phyloP scores from a whole-genome alignment of 495 filamentous ascomycete species.

The Hypoxylon crocopeplum region DNA sequence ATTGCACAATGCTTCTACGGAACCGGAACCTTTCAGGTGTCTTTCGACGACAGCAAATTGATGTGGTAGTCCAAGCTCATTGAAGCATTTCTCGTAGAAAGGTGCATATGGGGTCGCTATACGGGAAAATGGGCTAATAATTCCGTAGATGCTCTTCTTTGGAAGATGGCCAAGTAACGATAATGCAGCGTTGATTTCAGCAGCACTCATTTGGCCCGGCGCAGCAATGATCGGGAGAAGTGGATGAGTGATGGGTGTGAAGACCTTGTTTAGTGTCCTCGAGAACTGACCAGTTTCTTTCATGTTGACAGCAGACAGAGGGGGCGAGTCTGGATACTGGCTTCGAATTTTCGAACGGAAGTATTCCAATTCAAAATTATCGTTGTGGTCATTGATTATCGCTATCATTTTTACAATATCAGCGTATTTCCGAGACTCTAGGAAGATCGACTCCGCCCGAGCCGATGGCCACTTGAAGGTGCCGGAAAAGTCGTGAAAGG shows the following conservation, averaged over 20 bases:
- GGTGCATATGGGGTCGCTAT: conserved; percentile 75
- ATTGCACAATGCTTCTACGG: conserved; percentile 66
- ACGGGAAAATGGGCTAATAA: conserved; percentile 66
- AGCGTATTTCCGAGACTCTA: conserved; percentile 72
- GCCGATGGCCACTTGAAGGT: conserved; percentile 80
- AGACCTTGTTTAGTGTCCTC: conserved; percentile 79
- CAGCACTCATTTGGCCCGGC: conserved; percentile 81
- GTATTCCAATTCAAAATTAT: conserved; percentile 87
- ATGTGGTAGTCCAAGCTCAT: conserved; percentile 84
- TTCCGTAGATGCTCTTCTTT: conserved; percentile 79
- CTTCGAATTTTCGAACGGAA: conserved; percentile 78
- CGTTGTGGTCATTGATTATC: conserved; percentile 75
- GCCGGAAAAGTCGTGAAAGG: conserved; percentile 86
- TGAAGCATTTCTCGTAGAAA: conserved; percentile 89
- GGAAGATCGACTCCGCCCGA: conserved; percentile 71
- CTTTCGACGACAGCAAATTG: conserved; percentile 78
- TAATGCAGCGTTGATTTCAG: conserved; percentile 80
- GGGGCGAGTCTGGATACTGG: conserved; percentile 67
- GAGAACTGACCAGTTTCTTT: conserved; percentile 83
- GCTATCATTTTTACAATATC: conserved; percentile 91
- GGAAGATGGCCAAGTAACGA: conserved; percentile 81
- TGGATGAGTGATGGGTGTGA: conserved; percentile 86
- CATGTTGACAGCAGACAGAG: conserved; percentile 86
- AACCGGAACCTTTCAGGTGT: conserved; percentile 64
- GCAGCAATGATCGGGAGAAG: conserved; percentile 84